Conservation (phyloP, 148 eudicot species). For the Talinum fruticosum region DNA sequence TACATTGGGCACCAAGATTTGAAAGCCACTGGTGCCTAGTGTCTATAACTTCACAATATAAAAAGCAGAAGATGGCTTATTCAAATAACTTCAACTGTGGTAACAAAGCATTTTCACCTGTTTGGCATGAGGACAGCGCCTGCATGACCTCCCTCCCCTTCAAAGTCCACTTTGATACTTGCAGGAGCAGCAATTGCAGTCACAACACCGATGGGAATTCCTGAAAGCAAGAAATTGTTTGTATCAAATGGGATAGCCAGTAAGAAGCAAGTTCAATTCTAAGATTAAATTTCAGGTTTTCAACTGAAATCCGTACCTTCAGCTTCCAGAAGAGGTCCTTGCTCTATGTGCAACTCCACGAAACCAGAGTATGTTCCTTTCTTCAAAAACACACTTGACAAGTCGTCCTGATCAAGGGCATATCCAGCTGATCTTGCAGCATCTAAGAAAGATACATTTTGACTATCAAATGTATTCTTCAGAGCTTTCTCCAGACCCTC, state of each 20-base stretch:
- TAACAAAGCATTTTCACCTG: constrained; percentile 40
- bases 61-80: too few species aligned
- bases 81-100: not conserved
- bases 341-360: constrained; percentile 94
- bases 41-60: too few species aligned
- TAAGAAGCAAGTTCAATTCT: constrained; percentile 10
- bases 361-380: constrained; percentile 73
- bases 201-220: constrained; percentile 76
- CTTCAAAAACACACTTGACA: constrained; percentile 52
- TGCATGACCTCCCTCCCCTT: constrained; percentile 98
- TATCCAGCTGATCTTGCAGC: constrained; percentile 88
- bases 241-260: not conserved
- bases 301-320: constrained; percentile 49
- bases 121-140: constrained; percentile 91
- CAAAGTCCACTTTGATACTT: constrained; percentile 89
- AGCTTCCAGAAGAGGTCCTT: constrained; percentile 89
- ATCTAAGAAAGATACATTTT: constrained; percentile 67
- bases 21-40: too few species aligned
- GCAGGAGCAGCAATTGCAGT: constrained; percentile 99
- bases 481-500: constrained; percentile 61
- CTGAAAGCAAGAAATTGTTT: constrained; percentile 30
- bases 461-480: constrained; percentile 63
- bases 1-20: not conserved
- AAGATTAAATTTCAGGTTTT: not conserved
- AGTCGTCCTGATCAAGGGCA: constrained; percentile 44